A percentile compares a stretch with the other conserved stretches of the same genome.
Conservation (phyloP, 1,284 basidiomycete species). For the Fomitopsis palustris region DNA sequence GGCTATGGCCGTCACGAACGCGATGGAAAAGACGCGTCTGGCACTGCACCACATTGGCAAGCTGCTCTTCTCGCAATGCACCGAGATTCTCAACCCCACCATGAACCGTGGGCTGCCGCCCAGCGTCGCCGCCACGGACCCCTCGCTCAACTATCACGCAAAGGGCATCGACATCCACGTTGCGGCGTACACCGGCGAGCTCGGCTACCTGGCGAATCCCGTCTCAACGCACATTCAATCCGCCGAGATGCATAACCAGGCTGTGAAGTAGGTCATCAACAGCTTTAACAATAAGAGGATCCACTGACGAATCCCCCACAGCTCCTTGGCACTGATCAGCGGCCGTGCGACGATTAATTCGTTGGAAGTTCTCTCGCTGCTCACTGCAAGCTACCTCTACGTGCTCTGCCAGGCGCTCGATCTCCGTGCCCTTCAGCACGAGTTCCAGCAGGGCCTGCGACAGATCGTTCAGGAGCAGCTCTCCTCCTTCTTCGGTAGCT, state of each 20-base stretch:
- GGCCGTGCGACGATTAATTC: conserved; percentile 76
- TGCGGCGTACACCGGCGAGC: conserved; percentile 78
- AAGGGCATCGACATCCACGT: conserved; percentile 87
- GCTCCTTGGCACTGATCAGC: conserved; percentile 78
- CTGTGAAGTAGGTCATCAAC: conserved; percentile 63
- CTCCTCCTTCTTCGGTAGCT: conserved; percentile 39
- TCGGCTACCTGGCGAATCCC: conserved; percentile 80
- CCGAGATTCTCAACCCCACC: conserved; percentile 76
- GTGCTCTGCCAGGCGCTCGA: conserved; percentile 81
- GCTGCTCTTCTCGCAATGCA: conserved; percentile 79
- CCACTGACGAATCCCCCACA: conserved; percentile 27
- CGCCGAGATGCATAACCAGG: conserved; percentile 87
- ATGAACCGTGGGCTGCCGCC: conserved; percentile 86
- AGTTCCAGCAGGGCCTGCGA: conserved; percentile 52
- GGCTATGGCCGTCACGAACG: conserved; percentile 82
- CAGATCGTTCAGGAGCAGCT: conserved; percentile 52
- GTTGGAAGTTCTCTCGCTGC: conserved; percentile 71
- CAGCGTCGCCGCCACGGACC: conserved; percentile 78
- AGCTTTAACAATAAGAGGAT: background rate
- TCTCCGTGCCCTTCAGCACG: conserved; percentile 65
- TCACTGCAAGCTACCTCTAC: conserved; percentile 75
- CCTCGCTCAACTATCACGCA: conserved; percentile 77
- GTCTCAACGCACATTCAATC: conserved; percentile 85
- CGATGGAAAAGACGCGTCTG: conserved; percentile 86
- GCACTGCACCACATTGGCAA: conserved; percentile 82